Conservation (phyloP, 2,329 filamentous ascomycete genomes). For the Teratosphaeria viscida region DNA sequence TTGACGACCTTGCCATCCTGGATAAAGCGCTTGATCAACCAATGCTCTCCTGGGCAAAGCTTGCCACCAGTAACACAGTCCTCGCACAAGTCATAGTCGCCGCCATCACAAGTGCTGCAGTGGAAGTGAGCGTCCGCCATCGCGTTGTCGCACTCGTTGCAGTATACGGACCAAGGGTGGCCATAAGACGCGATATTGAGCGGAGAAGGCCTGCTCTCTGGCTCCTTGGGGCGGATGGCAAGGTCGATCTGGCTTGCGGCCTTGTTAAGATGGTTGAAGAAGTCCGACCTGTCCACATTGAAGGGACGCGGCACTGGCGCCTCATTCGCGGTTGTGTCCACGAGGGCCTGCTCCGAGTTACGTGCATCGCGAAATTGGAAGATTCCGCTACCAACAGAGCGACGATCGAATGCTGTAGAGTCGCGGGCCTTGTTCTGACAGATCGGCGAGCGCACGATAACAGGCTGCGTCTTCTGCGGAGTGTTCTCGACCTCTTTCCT, state of each 20-base stretch:
- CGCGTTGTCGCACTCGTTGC: conserved; percentile 74
- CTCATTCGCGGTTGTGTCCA: conserved; percentile 5
- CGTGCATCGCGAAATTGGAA: conserved; percentile 29
- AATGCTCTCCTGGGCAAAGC: conserved; percentile 73
- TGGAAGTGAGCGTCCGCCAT: conserved; percentile 84
- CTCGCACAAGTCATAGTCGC: conserved; percentile 88
- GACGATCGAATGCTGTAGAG: conserved; percentile 18
- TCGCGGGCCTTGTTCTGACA: conserved; percentile 14
- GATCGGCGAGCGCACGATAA: conserved; percentile 12
- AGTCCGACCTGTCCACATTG: neutral
- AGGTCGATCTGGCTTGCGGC: conserved; percentile 7
- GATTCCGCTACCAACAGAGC: conserved; percentile 26
- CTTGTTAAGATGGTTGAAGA: conserved; percentile 1
- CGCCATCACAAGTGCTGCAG: conserved; percentile 84
- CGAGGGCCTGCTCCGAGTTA: conserved; percentile 20
- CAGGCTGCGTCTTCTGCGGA: conserved; percentile 4
- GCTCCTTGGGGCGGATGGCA: conserved; percentile 13
- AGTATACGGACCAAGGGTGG: conserved; percentile 69
- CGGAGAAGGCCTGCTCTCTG: conserved; percentile 9
- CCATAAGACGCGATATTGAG: conserved; percentile 26
- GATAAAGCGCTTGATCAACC: conserved; percentile 86
- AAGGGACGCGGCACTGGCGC: conserved; percentile 2
- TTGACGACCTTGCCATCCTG: conserved; percentile 67
- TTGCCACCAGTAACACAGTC: conserved; percentile 65
- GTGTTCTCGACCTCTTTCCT: conserved; percentile 3